A percentile compares a stretch with the other conserved stretches of the same genome.
Evolutionary conservation across 1,284 basidiomycete species (phyloP).

Genomic region (Naganishia sp.): DNA sequence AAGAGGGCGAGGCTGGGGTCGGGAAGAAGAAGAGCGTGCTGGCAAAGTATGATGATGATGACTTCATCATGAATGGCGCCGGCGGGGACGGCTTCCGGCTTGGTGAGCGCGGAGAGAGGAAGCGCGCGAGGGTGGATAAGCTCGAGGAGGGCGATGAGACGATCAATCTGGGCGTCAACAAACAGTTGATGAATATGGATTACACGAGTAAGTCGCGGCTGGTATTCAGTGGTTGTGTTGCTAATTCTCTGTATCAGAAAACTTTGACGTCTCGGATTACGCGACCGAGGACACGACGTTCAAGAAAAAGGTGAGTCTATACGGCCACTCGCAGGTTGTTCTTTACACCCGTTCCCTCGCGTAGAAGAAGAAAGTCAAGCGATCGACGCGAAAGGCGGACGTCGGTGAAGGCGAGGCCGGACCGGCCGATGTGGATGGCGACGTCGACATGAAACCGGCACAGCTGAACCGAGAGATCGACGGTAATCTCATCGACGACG

Average conservation of each 20-base stretch:
- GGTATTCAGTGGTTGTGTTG: background rate
- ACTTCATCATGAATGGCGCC: constrained; percentile 66
- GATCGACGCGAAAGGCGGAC: constrained; percentile 68
- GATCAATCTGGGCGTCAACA: constrained; percentile 66
- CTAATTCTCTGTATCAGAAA: constrained; percentile 62
- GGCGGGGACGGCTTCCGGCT: constrained; percentile 43
- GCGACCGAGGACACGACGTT: constrained; percentile 86
- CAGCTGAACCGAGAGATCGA: constrained; percentile 69
- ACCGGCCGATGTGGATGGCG: constrained; percentile 43
- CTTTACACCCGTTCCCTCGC: background rate
- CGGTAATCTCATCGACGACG: constrained; percentile 93
- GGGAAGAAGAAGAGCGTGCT: constrained; percentile 82
- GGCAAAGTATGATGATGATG: constrained; percentile 90
- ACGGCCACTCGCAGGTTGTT: background rate
- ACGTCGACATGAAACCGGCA: constrained; percentile 63
- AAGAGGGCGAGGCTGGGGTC: constrained; percentile 56
- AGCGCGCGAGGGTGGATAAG: constrained; percentile 53
- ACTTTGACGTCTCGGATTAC: constrained; percentile 82
- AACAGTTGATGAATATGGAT: constrained; percentile 80
- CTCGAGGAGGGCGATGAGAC: constrained; percentile 60
- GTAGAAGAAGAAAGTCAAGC: constrained; percentile 83
- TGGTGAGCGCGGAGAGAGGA: constrained; percentile 64
- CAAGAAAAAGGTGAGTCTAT: constrained; percentile 79
- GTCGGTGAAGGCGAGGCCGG: constrained; percentile 46
- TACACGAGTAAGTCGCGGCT: constrained; percentile 71